Evolutionary conservation across 169 alveolate genomes (phyloP).

Genomic region (Pseudocohnilembus persalinus): DNA sequence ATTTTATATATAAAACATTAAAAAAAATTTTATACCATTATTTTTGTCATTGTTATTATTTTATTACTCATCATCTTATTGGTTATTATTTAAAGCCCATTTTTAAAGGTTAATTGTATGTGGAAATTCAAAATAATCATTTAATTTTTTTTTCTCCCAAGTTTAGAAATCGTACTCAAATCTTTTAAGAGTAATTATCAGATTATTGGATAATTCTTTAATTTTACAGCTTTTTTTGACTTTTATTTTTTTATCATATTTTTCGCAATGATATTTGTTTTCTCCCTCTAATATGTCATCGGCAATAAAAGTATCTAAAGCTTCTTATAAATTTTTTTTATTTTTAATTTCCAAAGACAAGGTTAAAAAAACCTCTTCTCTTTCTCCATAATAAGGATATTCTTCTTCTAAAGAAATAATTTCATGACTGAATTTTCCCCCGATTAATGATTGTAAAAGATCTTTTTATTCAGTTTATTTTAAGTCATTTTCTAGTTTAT

Average conservation of each 20-base stretch:
- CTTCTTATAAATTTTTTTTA: conserved; percentile 69
- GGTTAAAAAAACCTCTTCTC: conserved; percentile 76
- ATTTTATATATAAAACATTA: no score
- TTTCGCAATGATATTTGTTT: conserved; percentile 82
- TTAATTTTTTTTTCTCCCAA: conserved; percentile 76
- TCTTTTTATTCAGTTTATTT: conserved; percentile 56
- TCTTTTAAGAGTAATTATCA: conserved; percentile 76
- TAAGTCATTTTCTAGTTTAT: conserved; percentile 70
- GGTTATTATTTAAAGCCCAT: conserved; percentile 75
- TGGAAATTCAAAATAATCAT: conserved; percentile 88
- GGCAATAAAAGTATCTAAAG: conserved; percentile 76
- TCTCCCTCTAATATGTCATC: conserved; percentile 88
- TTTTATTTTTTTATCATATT: conserved; percentile 68
- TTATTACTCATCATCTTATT: conserved; percentile 14
- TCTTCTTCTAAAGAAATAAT: conserved; percentile 67
- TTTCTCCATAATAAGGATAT: conserved; percentile 73
- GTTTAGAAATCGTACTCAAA: conserved; percentile 85
- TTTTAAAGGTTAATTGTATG: conserved; percentile 66
- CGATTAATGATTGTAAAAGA: conserved; percentile 63
- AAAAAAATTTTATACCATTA: no score
- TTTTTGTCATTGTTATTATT: background rate
- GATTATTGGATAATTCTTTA: conserved; percentile 68
- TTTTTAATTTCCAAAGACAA: conserved; percentile 78
- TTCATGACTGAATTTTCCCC: conserved; percentile 77
- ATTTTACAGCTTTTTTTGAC: conserved; percentile 78